Base-by-base conservation (phyloP, 169 alveolate genomes). In the Besnoitia besnoiti region DNA sequence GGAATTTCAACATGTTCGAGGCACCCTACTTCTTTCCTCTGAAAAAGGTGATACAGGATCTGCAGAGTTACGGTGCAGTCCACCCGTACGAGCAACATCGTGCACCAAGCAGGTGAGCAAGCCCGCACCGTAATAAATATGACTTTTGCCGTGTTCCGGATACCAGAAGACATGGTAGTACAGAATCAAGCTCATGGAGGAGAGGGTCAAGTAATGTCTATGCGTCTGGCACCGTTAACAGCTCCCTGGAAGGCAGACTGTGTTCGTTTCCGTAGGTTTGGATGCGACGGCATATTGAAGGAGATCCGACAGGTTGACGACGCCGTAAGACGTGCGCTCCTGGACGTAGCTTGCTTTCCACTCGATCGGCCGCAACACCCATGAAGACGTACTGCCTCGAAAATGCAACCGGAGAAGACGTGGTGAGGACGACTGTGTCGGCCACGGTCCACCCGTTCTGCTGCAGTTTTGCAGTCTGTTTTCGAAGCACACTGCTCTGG, bases 1-100 rank as follows among this genome's bases (percentile, higher is more conserved):
- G 2, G 40, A 79, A 77, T 42, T 79, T 55, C 49, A 46, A 33
- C 42, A 40, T 90, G 16, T 79, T 90, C 39, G 42, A 90, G 8
- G 73, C 79, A n/a, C 93, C 93, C 10, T 90, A 16, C 40, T 90
- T 90, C 47, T 79, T 51, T 39, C 82, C 90, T 16, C 51, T 90
- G 47, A 79, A 90, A 49, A 90, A 90, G 59, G 89, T 67, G 4
- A 7, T 55, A 21, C 59, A 80, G 59, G 93, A 90, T 42, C 61
- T 90, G 16, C 75, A 80, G 0, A 40, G 4, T 12, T 24, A 30
- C 90, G 90, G 93, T 0, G 16, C 73, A 16, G 93, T 80, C 0
- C 93, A 90, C n/a, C 61, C 59, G 40, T 40, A 10, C 55, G 87
- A 77, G 87, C 50, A 42, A 27, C 44, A 77, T 44, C 21, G 46